Conservation (phyloP, 371 early-diverging fungal genomes). For the Spiromyces aspiralis region DNA sequence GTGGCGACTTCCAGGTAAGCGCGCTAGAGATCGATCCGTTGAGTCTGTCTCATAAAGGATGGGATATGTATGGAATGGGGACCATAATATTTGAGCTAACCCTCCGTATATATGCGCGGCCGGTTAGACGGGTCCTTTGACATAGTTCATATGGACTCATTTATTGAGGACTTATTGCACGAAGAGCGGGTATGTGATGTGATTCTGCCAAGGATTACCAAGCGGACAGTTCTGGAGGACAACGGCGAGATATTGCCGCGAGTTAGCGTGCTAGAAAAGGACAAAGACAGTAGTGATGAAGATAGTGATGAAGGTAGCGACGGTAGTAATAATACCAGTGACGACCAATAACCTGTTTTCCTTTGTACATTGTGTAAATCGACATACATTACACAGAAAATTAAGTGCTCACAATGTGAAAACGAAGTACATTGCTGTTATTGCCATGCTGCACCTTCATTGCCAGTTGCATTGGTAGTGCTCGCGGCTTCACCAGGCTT, state of each 20-base stretch:
- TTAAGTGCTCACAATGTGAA: too few species aligned
- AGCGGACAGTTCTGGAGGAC: constrained; percentile 70
- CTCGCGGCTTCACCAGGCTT: too few species aligned
- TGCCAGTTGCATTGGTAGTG: too few species aligned
- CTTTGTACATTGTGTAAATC: too few species aligned
- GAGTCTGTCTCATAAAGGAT: neutral
- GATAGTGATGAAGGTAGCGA: constrained; percentile 6
- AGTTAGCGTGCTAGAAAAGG: constrained; percentile 56
- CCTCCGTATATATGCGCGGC: neutral
- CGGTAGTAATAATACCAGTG: neutral
- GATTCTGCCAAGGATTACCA: constrained; percentile 67
- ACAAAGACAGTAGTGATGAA: constrained; percentile 7
- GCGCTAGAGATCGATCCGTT: neutral
- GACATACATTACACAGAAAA: too few species aligned
- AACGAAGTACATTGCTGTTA: too few species aligned
- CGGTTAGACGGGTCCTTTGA: constrained; percentile 26
- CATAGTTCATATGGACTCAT: constrained; percentile 75
- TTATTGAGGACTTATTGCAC: constrained; percentile 66
- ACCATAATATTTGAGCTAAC: neutral
- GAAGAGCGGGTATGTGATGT: constrained; percentile 75
- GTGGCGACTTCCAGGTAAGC: constrained; percentile 15
- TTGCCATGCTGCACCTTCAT: too few species aligned
- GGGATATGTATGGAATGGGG: neutral
- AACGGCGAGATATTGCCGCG: constrained; percentile 68
- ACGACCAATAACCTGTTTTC: neutral